Evolutionary conservation across 2,329 filamentous ascomycete genomes (phyloP).

Genomic region (Penicillium psychrosexuale): DNA sequence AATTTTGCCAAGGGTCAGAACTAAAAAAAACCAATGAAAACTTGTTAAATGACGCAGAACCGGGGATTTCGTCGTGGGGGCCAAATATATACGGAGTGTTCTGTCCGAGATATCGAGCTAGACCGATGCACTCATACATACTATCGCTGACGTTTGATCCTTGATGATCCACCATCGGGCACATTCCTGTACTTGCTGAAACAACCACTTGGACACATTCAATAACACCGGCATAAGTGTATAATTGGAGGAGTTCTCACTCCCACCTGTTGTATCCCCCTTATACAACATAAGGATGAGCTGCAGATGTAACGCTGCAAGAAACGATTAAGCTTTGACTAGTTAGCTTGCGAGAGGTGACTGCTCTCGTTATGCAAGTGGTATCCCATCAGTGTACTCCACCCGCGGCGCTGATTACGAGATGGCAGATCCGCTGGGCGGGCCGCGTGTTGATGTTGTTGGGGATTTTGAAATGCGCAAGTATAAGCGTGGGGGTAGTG

Average conservation of each 20-base stretch:
- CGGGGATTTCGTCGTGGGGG: neutral
- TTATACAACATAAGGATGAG: neutral
- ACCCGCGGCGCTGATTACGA: conserved; percentile 15
- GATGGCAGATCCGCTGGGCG: conserved; percentile 17
- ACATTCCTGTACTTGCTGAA: neutral
- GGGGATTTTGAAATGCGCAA: conserved; percentile 20
- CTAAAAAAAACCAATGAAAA: neutral
- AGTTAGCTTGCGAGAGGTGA: neutral
- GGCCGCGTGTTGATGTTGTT: conserved; percentile 2
- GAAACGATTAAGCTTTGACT: neutral
- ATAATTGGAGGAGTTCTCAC: neutral
- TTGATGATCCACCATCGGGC: neutral
- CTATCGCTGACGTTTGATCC: neutral
- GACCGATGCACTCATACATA: neutral
- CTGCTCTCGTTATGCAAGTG: too few relatives aligned
- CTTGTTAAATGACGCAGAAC: neutral
- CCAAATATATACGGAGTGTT: neutral
- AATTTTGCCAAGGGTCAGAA: neutral
- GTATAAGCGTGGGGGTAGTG: conserved; percentile 15
- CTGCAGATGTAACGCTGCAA: neutral
- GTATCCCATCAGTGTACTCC: conserved; percentile 3
- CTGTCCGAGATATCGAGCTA: neutral
- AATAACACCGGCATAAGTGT: neutral
- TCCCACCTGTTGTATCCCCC: neutral
- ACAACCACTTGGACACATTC: neutral